Evolutionary conservation across 2,329 filamentous ascomycete genomes (phyloP).

Genomic region (Cercospora zeina): DNA sequence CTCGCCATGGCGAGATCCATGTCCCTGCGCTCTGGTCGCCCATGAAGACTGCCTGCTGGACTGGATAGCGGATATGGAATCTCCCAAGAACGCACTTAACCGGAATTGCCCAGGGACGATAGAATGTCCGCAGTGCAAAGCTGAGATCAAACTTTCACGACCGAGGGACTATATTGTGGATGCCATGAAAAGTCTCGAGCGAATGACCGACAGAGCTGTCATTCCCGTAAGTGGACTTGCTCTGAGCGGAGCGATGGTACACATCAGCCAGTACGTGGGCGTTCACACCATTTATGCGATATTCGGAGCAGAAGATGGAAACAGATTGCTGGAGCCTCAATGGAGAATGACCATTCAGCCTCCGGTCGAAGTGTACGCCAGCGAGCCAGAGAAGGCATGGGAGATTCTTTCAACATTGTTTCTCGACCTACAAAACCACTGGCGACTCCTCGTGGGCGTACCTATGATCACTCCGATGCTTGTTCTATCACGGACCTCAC

Average conservation of each 20-base stretch:
- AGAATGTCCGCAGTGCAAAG: constrained; percentile 86
- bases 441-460: constrained; percentile 60
- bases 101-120: constrained; percentile 58
- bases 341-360: constrained; percentile 27
- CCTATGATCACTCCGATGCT: constrained; percentile 68
- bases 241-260: constrained; percentile 43
- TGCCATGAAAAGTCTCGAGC: constrained; percentile 60
- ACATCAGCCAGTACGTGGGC: constrained; percentile 50
- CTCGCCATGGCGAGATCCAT: constrained; percentile 79
- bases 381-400: constrained; percentile 17
- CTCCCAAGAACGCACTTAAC: constrained; percentile 54
- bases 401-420: constrained; percentile 24
- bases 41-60: constrained; percentile 87
- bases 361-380: constrained; percentile 31
- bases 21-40: constrained; percentile 84
- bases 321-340: constrained; percentile 53
- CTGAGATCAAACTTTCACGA: constrained; percentile 72
- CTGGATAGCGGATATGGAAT: constrained; percentile 90
- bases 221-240: constrained; percentile 64
- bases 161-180: constrained; percentile 73
- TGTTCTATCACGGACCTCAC: constrained; percentile 64
- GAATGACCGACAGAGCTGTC: constrained; percentile 59
- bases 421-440: constrained; percentile 43
- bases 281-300: constrained; percentile 64
- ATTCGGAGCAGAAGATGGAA: constrained; percentile 64